Evolutionary conservation across 2,329 filamentous ascomycete species (phyloP).

Genomic region (Microascus cirrosus): DNA sequence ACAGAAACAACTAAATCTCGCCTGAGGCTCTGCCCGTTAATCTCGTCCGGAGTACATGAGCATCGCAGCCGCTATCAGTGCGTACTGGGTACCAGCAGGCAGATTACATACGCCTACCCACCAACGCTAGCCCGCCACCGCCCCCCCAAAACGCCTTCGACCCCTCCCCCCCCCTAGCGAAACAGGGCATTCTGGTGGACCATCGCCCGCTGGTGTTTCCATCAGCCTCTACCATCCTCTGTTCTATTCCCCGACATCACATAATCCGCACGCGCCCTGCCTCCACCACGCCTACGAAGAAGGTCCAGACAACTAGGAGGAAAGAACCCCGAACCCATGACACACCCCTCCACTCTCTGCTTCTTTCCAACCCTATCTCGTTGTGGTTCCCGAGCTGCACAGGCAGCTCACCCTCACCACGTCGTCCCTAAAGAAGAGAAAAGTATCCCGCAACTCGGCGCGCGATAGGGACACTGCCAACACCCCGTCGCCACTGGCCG

Average conservation of each 20-base stretch:
- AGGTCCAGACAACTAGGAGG: not conserved
- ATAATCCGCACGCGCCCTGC: not conserved
- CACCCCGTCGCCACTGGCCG: constrained; percentile 21
- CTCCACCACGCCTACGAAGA: not conserved
- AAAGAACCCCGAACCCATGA: constrained; percentile 6
- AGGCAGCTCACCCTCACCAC: constrained; percentile 60
- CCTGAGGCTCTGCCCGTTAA: not conserved
- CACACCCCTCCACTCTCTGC: constrained; percentile 8
- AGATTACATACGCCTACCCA: not conserved
- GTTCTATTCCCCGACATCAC: not conserved
- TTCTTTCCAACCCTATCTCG: constrained; percentile 1
- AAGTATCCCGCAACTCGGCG: constrained; percentile 39
- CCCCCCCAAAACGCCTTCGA: not conserved
- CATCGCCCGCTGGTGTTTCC: not conserved
- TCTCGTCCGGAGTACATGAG: not conserved
- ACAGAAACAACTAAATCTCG: not conserved
- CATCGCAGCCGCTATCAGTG: not conserved
- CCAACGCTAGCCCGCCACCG: not conserved
- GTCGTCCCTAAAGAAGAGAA: constrained; percentile 66
- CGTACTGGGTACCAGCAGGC: not conserved
- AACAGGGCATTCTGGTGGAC: not conserved
- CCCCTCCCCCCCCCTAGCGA: not conserved
- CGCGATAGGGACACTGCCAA: constrained; percentile 26
- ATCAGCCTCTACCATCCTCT: not conserved
- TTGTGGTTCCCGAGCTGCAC: constrained; percentile 38